phyloP scores from a whole-genome alignment of 2,329 filamentous ascomycete genomes.

The Exophiala mesophila region DNA sequence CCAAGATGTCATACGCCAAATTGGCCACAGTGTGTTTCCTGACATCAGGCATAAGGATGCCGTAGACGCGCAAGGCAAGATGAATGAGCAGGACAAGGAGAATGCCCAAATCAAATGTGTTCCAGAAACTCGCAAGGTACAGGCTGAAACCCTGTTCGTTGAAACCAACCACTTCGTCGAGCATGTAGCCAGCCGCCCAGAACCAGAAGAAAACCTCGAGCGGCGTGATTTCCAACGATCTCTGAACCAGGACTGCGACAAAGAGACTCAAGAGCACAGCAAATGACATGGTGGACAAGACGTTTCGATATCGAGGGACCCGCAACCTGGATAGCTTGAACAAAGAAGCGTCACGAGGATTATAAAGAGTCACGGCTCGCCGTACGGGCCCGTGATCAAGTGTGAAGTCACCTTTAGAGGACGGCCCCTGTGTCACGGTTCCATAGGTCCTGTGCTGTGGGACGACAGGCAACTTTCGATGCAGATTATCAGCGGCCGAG shows the following conservation, averaged over 20 bases:
- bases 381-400: constrained; percentile 13
- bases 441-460: constrained; percentile 36
- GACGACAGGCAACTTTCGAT: constrained; percentile 46
- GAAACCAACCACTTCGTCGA: constrained; percentile 92
- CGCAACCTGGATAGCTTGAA: constrained; percentile 88
- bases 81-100: constrained; percentile 79
- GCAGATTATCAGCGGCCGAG: constrained; percentile 77
- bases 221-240: constrained; percentile 73
- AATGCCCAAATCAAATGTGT: constrained; percentile 89
- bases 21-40: constrained; percentile 65
- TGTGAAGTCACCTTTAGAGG: constrained; percentile 21
- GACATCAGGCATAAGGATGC: constrained; percentile 73
- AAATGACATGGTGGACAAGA: constrained; percentile 83
- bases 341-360: constrained; percentile 81
- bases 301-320: constrained; percentile 85
- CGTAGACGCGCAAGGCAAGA: constrained; percentile 83
- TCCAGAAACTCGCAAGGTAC: constrained; percentile 98
- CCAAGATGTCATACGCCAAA: constrained; percentile 90
- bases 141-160: constrained; percentile 94
- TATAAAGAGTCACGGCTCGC: constrained; percentile 79
- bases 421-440: constrained; percentile 27
- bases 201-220: constrained; percentile 93
- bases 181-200: constrained; percentile 95
- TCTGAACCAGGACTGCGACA: constrained; percentile 70
- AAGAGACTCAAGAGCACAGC: constrained; percentile 81